A percentile compares a stretch with the other conserved stretches of the same genome.
These are phyloP conservation scores for Pythium apleroticum DNA, from an alignment of 352 stramenopile species.

Conservation along the genomic window DNA sequence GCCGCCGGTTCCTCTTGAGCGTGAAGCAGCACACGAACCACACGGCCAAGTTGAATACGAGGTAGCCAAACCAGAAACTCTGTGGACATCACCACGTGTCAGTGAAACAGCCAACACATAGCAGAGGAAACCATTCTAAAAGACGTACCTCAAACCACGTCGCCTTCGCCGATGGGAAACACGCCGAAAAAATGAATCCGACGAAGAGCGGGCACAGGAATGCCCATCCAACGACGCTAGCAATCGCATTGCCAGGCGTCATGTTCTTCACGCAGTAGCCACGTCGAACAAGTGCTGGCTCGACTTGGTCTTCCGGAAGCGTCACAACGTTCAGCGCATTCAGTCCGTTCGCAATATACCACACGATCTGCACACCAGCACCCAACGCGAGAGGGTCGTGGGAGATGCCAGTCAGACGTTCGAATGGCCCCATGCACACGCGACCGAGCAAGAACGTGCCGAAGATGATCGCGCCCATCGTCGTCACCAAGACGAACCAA, in stretches of 20 bases:
- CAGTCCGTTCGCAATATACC: slow-evolving; percentile 68
- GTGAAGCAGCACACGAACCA: slow-evolving; percentile 82
- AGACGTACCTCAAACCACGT: slow-evolving; percentile 38
- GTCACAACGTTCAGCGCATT: slow-evolving; percentile 61
- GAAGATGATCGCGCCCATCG: slow-evolving; percentile 67
- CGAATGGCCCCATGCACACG: slow-evolving; percentile 66
- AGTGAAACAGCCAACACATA: not conserved
- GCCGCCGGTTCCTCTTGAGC: slow-evolving; percentile 43
- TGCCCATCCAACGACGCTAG: slow-evolving; percentile 59
- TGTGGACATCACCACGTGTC: slow-evolving; percentile 18
- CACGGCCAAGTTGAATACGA: slow-evolving; percentile 64
- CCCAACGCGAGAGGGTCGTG: slow-evolving; percentile 80
- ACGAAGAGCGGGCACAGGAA: slow-evolving; percentile 71
- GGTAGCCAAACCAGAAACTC: slow-evolving; percentile 77
- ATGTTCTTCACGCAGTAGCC: slow-evolving; percentile 76
- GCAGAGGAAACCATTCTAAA: no score
- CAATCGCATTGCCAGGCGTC: slow-evolving; percentile 48
- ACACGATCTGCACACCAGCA: slow-evolving; percentile 71
- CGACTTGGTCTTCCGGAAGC: slow-evolving; percentile 60
- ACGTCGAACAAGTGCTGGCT: slow-evolving; percentile 50
- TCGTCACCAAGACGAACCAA: slow-evolving; percentile 59
- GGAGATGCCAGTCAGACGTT: slow-evolving; percentile 62
- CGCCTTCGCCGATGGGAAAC: slow-evolving; percentile 45
- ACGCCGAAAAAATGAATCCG: slow-evolving; percentile 58
- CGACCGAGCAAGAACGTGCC: slow-evolving; percentile 68